Evolutionary conservation across 2,329 filamentous ascomycete species (phyloP).

Genomic region (Neodidymelliopsis sp.): DNA sequence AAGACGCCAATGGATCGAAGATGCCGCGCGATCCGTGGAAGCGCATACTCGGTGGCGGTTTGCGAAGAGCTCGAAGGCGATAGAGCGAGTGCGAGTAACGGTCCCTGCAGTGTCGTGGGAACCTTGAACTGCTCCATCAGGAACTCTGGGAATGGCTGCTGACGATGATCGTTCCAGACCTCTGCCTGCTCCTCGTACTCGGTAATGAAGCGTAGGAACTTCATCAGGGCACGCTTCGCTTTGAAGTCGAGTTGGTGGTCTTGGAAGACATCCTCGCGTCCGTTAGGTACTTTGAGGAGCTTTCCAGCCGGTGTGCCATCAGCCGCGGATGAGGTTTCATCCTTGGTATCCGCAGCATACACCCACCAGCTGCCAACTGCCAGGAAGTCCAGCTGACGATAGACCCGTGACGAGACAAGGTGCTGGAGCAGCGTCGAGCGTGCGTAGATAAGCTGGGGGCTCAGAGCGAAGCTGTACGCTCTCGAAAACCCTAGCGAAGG

Average conservation of each 20-base stretch:
- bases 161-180: slow-evolving; percentile 66
- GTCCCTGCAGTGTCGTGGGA: slow-evolving; percentile 70
- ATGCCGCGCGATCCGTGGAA: slow-evolving; percentile 79
- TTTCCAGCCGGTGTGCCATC: slow-evolving; percentile 16
- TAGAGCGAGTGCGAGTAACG: slow-evolving; percentile 75
- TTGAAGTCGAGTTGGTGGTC: slow-evolving; percentile 77
- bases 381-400: slow-evolving; percentile 89
- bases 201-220: slow-evolving; percentile 87
- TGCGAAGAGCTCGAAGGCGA: slow-evolving; percentile 65
- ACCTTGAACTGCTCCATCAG: slow-evolving; percentile 61
- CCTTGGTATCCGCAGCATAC: slow-evolving; percentile 53
- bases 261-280: slow-evolving; percentile 89
- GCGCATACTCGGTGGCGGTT: slow-evolving; percentile 71
- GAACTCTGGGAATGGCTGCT: slow-evolving; percentile 65
- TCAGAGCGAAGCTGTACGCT: slow-evolving; percentile 82
- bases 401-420: slow-evolving; percentile 88
- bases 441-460: slow-evolving; percentile 86
- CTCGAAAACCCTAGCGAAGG: slow-evolving; percentile 67
- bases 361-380: slow-evolving; percentile 95
- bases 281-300: slow-evolving; percentile 80
- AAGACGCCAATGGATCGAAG: slow-evolving; percentile 86
- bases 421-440: slow-evolving; percentile 78
- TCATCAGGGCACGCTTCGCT: slow-evolving; percentile 88
- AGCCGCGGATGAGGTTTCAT: slow-evolving; percentile 7
- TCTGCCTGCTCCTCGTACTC: slow-evolving; percentile 70